Evolutionary conservation across 192 early-diverging fungal species (phyloP).

Genomic region (Gigaspora rosea): DNA sequence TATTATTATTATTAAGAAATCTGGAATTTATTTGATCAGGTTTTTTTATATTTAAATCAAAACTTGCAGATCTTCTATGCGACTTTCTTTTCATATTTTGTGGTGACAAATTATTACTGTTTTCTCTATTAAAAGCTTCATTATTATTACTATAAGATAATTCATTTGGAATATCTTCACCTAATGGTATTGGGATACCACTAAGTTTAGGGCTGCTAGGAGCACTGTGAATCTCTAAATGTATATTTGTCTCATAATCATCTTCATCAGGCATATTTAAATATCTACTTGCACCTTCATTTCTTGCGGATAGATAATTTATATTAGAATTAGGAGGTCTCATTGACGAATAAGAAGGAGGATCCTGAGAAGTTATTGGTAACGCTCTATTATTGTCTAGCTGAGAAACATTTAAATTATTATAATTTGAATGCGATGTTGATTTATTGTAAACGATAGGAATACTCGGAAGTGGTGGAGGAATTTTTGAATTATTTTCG

Average conservation of each 20-base stretch:
- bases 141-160: too few species aligned
- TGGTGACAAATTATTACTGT: too few species aligned
- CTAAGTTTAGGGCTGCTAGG: constrained; percentile 8
- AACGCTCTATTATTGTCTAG: background rate
- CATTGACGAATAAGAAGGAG: background rate
- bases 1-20: too few species aligned
- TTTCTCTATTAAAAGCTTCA: too few species aligned
- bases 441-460: background rate
- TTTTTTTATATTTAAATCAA: too few species aligned
- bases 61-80: too few species aligned
- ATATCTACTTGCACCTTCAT: constrained; percentile 2
- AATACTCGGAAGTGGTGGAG: background rate
- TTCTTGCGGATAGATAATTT: background rate
- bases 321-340: background rate
- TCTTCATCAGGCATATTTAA: constrained; percentile 25
- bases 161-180: too few species aligned
- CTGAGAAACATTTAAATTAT: too few species aligned
- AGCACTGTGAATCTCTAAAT: constrained; percentile 11
- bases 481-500: background rate
- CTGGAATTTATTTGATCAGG: too few species aligned
- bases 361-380: background rate
- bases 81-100: too few species aligned
- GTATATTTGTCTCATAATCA: background rate
- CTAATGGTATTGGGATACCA: background rate
- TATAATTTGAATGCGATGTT: background rate